Base-by-base conservation (phyloP, 2,329 filamentous ascomycete genomes). In the Colletotrichum higginsianum region DNA sequence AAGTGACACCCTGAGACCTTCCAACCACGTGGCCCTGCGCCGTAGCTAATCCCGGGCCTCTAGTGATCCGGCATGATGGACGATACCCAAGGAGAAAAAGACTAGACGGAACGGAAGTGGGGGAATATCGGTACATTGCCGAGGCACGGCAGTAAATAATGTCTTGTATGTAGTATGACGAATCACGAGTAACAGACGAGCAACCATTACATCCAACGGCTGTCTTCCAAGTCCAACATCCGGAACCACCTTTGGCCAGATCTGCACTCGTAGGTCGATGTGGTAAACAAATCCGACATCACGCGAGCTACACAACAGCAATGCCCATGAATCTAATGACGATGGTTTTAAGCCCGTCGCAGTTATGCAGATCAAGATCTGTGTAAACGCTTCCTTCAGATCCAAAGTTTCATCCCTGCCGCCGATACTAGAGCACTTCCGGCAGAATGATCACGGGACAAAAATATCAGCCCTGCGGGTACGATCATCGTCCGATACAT, bases 111-210 rank as follows among this genome's bases (percentile, higher is more conserved):
- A 23, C 23, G n/a, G 2, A 40, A 49, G 40, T 8, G 42, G 30
- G n/a, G 11, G 8, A 30, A 7, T n/a, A 18, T 35, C n/a, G 30
- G 52, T 40, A 46, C 26, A 2, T 58, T 12, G 15, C 38, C 16
- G 42, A 42, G n/a, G 16, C 13, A 58, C 26, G 26, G 21, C 16
- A 38, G 26, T 11, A 52, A 15, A 57, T 62, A 67, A 67, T 38
- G 8, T 40, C 15, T 16, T 30, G 49, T 52, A 58, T 58, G 60
- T 53, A 71, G 53, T 60, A 9, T 63, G 30, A 68, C 60, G 68
- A 71, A 42, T 71, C 49, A 71, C 15, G 68, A 71, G 60, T 38
- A 62, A 53, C 42, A 60, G n/a, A 62, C 42, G 13, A 53, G 35
- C 26, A 18, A 15, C 23, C 18, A 50, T 42, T 30, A 30, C n/a